Percentiles rank a stretch among this genome's conserved stretches.
Conservation (phyloP, 2,329 filamentous ascomycete species). For the Penicillium corylophilum region DNA sequence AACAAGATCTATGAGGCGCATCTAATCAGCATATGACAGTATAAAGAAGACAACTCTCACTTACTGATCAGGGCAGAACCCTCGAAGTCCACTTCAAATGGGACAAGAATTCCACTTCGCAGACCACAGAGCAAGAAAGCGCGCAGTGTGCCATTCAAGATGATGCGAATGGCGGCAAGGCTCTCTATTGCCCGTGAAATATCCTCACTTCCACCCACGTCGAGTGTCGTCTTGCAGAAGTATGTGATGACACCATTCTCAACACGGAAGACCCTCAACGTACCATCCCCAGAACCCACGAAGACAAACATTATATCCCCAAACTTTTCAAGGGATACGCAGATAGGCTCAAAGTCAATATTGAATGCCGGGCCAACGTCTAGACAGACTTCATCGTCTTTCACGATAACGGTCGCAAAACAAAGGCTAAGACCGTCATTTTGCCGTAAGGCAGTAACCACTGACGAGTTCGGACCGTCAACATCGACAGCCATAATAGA, state of each 20-base stretch:
- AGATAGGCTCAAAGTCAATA: conserved; percentile 39
- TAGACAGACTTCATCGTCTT: conserved; percentile 19
- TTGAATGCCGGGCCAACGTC: conserved; percentile 22
- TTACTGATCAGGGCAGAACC: conserved; percentile 28
- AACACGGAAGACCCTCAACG: conserved; percentile 33
- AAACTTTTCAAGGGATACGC: conserved; percentile 32
- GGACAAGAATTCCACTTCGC: conserved; percentile 45
- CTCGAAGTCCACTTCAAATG: conserved; percentile 32
- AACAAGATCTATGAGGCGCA: neutral
- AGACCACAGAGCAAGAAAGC: conserved; percentile 46
- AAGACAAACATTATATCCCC: conserved; percentile 33
- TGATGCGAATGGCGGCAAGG: conserved; percentile 29
- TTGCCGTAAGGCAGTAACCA: conserved; percentile 30
- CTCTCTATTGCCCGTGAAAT: conserved; percentile 39
- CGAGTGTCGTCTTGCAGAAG: conserved; percentile 26
- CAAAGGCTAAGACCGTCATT: conserved; percentile 29
- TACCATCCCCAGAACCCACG: conserved; percentile 42
- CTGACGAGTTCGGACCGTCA: conserved; percentile 26
- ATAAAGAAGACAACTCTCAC: conserved; percentile 15
- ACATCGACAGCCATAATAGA: conserved; percentile 33
- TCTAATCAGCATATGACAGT: neutral
- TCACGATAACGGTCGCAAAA: conserved; percentile 23
- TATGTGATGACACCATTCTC: conserved; percentile 21
- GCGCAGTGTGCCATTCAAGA: conserved; percentile 7
- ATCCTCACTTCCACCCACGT: conserved; percentile 22